Evolutionary conservation across 148 eudicot genomes (phyloP).

Genomic region (Heliamphora exappendiculata): DNA sequence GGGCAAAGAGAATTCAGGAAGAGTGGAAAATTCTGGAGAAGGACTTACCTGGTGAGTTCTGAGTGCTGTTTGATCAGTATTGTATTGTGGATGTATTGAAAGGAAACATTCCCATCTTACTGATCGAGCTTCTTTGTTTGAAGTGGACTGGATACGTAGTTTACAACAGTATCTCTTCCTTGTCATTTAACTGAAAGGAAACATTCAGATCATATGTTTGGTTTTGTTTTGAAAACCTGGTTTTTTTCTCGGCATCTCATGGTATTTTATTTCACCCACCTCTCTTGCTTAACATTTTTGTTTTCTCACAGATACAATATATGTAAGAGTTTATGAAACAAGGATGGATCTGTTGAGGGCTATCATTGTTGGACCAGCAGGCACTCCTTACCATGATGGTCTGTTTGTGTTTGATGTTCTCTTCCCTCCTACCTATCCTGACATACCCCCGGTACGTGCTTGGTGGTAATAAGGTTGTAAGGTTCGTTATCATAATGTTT

Average conservation of each 20-base stretch:
- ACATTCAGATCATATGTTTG: not conserved
- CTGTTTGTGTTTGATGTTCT: slow-evolving; percentile 63
- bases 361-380: slow-evolving; percentile 63
- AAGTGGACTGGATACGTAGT: not conserved
- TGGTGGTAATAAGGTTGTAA: not conserved
- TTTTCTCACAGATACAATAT: slow-evolving; percentile 44
- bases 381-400: slow-evolving; percentile 89
- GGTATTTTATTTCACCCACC: not conserved
- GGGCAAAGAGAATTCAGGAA: slow-evolving; percentile 76
- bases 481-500: not conserved
- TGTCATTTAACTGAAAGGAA: not conserved
- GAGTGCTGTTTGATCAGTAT: slow-evolving; percentile 1
- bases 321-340: slow-evolving; percentile 60
- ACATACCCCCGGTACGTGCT: slow-evolving; percentile 54
- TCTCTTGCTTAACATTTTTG: slow-evolving; percentile 1
- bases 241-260: not conserved
- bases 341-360: slow-evolving; percentile 80
- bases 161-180: not conserved
- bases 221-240: not conserved
- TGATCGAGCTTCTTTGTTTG: not conserved
- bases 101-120: not conserved
- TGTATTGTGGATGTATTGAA: not conserved
- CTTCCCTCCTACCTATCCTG: slow-evolving; percentile 65
- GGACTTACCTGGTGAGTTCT: slow-evolving; percentile 61
- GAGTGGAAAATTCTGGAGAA: slow-evolving; percentile 77